Base-by-base conservation (phyloP, 2,329 filamentous ascomycete genomes). In the Botryotinia globosa region DNA sequence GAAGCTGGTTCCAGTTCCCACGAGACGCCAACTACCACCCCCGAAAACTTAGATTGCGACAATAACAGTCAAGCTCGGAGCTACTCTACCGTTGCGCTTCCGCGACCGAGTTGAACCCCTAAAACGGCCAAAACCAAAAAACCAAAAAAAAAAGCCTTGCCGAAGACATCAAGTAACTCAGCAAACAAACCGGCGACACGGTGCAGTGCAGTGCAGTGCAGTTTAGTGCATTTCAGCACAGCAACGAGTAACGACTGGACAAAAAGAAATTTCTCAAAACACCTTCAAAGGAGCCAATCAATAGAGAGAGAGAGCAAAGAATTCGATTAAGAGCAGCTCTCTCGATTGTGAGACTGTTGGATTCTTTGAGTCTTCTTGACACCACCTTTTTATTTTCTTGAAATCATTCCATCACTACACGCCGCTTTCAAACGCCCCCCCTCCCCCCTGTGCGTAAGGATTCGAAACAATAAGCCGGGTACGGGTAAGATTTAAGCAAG, bases 401-500 rank as follows among this genome's bases (percentile, higher is more conserved):
- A 37, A 51, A 37, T 22, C 16, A 29, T 37, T 32, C 37, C 48
- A 66, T n/a, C 39, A 59, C 34, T 39, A 45, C 56, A 45, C 63
- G 64, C 70, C 51, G 51, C 51, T 61, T 68, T 68, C 54, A 44
- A 44, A 42, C 10, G 34, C 22, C 44, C 37, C 37, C 69, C 69
- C 54, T 58, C 37, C 37, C 69, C 69, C 63, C 65, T 72, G 70
- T 54, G 61, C 18, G 54, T 72, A 68, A 72, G 70, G 63, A 72
- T 72, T 71, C 32, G 39, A 68, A 61, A 68, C n/a, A 56, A 56
- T 56, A 58, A 61, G 63, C 70, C 42, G 63, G 54, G 70, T 56
- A 67, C 70, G 51, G 63, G 70, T 72, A 61, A 58, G 62, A 56
- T 34, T 66, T 45, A 66, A 58, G 62, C 29, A 48, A 68, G 51